Conservation (phyloP, 805 yeast species). For the Ogataea trehalophila region DNA sequence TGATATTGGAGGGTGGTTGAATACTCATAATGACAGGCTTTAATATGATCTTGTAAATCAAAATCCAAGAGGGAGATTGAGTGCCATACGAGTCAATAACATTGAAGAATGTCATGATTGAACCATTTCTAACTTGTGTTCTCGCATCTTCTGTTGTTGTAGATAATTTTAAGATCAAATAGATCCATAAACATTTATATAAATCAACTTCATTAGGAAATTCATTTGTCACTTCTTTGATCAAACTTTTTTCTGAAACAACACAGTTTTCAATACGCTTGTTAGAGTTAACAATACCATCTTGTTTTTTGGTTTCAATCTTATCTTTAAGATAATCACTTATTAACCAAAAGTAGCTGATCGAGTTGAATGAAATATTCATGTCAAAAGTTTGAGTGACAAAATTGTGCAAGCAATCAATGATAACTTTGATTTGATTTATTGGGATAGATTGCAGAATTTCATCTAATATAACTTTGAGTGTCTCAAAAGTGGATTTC, state of each 20-base stretch:
- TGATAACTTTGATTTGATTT: conserved; percentile 54
- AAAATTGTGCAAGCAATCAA: conserved; percentile 70
- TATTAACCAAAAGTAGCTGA: conserved; percentile 87
- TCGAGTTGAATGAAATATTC: conserved; percentile 86
- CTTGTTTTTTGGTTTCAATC: conserved; percentile 11
- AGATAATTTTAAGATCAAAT: conserved; percentile 58
- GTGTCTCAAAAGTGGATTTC: conserved; percentile 71
- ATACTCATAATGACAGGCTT: conserved; percentile 39
- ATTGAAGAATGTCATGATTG: conserved; percentile 83
- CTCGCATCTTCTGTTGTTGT: conserved; percentile 60
- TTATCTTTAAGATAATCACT: conserved; percentile 63
- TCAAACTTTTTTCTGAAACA: conserved; percentile 5
- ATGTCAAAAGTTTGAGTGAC: conserved; percentile 68
- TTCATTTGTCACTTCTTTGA: conserved; percentile 9
- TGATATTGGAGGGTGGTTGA: conserved; percentile 10
- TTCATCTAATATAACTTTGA: conserved; percentile 82
- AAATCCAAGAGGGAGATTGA: conserved; percentile 57
- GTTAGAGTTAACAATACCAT: conserved; percentile 15
- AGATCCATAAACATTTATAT: conserved; percentile 52
- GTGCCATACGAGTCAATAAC: conserved; percentile 69
- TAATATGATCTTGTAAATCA: conserved; percentile 62
- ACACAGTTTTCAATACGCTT: conserved; percentile 17
- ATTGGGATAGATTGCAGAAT: conserved; percentile 70
- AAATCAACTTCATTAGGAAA: conserved; percentile 10
- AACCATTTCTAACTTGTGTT: conserved; percentile 82